Evolutionary conservation across 257 asterid species (phyloP), one percentile per base, ranked within the genome.

Genomic region (Haberlea rhodopensis): DNA sequence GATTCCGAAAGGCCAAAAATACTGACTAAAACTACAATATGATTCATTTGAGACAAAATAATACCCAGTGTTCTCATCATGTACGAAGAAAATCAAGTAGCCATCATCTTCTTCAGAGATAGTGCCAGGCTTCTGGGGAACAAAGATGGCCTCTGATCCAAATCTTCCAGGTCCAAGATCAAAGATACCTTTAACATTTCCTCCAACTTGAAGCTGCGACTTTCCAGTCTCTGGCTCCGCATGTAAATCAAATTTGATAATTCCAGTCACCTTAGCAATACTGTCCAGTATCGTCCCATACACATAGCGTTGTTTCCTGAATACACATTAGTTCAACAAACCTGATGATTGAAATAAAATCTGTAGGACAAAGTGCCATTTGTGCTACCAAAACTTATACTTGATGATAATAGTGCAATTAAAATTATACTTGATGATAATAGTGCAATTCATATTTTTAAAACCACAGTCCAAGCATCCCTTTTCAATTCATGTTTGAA

Each of bases 141-240:
- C 89, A 72, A 89, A 90, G 24, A 94, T 59, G 56, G 99, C 97
- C 80, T 94, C 99, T 11, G 99, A 94, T 68, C 99, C 99, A 70
- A 84, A 94, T 75, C 88, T 81, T 63, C 94, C 84, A 25, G 95
- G 86, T 55, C 96, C 99, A 3, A 94, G 83, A 78, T 90, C 95
- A 69, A 83, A 86, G 78, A 90, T 76, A 21, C 99, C 99, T 76
- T 65, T 66, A 60, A 87, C 85, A 78, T 90, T 94, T 60, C 96
- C 99, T 54, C 97, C 99, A 61, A 83, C 94, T 83, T 89, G 90
- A 56, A 94, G 87, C 87, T 84, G 87, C 58, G 83, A 75, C 79
- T 90, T 94, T 60, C 87, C 96, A 52, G 65, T 69, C 71, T 84
- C 84, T 27, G 96, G 95, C 73, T 90, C 87, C 31, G 80, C 94